A percentile compares a stretch with the other conserved stretches of the same genome.
Conservation (phyloP, 768 basidiomycete genomes). For the Tulasnella sp. region DNA sequence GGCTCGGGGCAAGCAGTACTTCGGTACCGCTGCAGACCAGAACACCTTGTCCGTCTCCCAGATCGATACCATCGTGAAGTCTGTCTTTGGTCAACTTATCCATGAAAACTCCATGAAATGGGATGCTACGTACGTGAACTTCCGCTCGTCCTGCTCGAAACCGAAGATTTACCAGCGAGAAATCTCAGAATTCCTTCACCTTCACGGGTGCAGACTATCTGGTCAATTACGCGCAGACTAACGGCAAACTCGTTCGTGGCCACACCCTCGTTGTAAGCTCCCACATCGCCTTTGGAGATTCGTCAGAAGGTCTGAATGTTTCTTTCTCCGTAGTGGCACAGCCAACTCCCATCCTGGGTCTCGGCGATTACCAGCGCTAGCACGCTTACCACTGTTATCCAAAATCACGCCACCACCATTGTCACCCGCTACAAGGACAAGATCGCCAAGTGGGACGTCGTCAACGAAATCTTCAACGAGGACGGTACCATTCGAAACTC, state of each 20-base stretch:
- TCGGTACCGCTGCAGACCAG: too few relatives aligned
- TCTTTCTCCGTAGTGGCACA: conserved; percentile 7
- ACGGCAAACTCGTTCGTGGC: conserved; percentile 20
- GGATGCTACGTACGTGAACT: conserved; percentile 6
- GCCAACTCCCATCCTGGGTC: conserved; percentile 34
- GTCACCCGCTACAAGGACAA: too few relatives aligned
- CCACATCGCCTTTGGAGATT: neutral
- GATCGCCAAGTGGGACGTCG: too few relatives aligned
- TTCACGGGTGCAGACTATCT: conserved; percentile 27
- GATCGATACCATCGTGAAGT: conserved; percentile 32
- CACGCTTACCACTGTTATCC: too few relatives aligned
- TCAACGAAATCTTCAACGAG: conserved; percentile 61
- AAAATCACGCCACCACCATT: too few relatives aligned
- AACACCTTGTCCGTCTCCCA: conserved; percentile 2
- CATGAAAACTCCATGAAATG: conserved; percentile 37
- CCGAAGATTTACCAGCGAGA: neutral
- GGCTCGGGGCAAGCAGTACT: too few relatives aligned
- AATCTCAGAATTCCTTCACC: conserved; percentile 31
- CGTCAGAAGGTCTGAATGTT: neutral
- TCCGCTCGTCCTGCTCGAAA: neutral
- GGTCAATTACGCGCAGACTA: too few relatives aligned
- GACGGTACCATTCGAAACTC: conserved; percentile 53
- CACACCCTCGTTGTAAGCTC: conserved; percentile 26
- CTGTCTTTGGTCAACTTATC: conserved; percentile 36
- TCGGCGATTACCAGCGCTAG: too few relatives aligned